Percentiles rank a stretch among this genome's conserved stretches.
Evolutionary conservation across 176 grass and related monocot genomes (phyloP).

Genomic region (Hordeum vulgare): MorexV3_pseudomolecules_assembly NC_058523.1:52555335-52555834

Average conservation of each 20-base stretch:
- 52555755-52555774: not conserved
- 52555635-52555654: slow-evolving; percentile 89
- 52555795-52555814: not conserved
- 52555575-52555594: slow-evolving; percentile 64
- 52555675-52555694: slow-evolving; percentile 80
- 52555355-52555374: slow-evolving; percentile 75
- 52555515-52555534: slow-evolving; percentile 93
- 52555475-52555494: too few species aligned
- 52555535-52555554: slow-evolving; percentile 82
- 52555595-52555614: slow-evolving; percentile 72
- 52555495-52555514: not conserved
- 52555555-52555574: slow-evolving; percentile 96
- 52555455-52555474: not conserved
- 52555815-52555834: not conserved
- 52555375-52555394: slow-evolving; percentile 93
- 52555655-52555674: slow-evolving; percentile 81
- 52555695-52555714: slow-evolving; percentile 92
- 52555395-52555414: slow-evolving; percentile 89
- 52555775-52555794: not conserved
- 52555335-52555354: slow-evolving; percentile 68
- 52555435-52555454: not conserved
- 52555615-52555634: slow-evolving; percentile 69
- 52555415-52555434: not conserved
- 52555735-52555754: not conserved
- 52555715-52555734: not conserved